Percentiles rank a stretch among this genome's conserved stretches.
Conservation (phyloP, 371 early-diverging fungal genomes). For the Fennellomyces sp. region DNA sequence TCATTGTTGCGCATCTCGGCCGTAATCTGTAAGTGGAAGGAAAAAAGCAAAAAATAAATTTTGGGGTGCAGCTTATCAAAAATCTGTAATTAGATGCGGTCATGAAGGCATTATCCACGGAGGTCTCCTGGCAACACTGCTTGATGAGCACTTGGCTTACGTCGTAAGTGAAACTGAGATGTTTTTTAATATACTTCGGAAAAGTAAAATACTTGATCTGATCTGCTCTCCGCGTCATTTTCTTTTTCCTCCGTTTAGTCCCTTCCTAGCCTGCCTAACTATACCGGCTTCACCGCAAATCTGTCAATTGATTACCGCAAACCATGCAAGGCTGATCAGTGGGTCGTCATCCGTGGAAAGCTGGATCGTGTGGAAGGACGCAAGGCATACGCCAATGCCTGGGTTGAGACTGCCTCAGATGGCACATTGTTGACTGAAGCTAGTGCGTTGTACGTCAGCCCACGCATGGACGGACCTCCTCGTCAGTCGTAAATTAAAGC, state of each 20-base stretch:
- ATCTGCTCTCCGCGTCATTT: background rate
- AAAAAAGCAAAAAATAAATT: background rate
- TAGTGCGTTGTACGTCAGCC: conserved; percentile 69
- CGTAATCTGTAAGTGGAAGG: conserved; percentile 34
- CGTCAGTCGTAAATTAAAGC: background rate
- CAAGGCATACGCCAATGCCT: conserved; percentile 70
- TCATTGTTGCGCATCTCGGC: conserved; percentile 42
- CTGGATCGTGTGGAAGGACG: conserved; percentile 68
- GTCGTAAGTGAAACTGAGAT: conserved; percentile 46
- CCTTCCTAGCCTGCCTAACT: conserved; percentile 61
- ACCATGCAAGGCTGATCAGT: conserved; percentile 70
- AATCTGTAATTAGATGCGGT: conserved; percentile 60
- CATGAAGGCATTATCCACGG: conserved; percentile 82
- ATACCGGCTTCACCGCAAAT: conserved; percentile 77
- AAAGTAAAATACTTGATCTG: background rate
- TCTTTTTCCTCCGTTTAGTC: conserved; percentile 28
- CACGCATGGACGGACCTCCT: conserved; percentile 32
- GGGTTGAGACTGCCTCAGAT: conserved; percentile 58
- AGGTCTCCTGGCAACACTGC: conserved; percentile 72
- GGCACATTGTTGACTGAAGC: conserved; percentile 61
- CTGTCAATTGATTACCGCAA: conserved; percentile 73
- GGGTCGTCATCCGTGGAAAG: conserved; percentile 66
- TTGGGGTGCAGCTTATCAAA: background rate
- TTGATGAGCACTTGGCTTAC: conserved; percentile 66
- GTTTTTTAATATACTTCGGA: background rate